A percentile compares a stretch with the other conserved stretches of the same genome.
phyloP scores from a whole-genome alignment of 108 stramenopile genomes.

The Fistulifera pelliculosa region DNA sequence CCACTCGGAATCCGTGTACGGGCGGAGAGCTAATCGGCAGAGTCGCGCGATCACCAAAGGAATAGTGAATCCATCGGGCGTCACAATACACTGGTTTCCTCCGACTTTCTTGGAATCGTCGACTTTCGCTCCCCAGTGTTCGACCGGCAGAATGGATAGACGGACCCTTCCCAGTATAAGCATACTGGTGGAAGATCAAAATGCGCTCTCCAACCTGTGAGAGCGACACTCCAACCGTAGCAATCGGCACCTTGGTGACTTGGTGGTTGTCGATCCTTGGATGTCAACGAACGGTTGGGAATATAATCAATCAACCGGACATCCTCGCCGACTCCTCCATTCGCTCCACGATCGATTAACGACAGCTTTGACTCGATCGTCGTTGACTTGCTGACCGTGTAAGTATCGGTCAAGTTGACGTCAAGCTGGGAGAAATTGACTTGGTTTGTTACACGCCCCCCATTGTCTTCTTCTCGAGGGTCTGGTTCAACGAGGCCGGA shows the following conservation, averaged over 20 bases:
- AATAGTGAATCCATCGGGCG: constrained; percentile 5
- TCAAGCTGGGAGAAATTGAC: too few relatives aligned
- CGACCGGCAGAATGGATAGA: constrained; percentile 22
- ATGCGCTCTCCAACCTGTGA: constrained; percentile 10
- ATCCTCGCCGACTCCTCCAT: too few relatives aligned
- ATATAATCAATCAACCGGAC: too few relatives aligned
- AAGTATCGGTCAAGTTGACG: too few relatives aligned
- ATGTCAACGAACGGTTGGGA: constrained; percentile 8
- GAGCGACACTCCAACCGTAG: constrained; percentile 21
- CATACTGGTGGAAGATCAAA: constrained; percentile 25
- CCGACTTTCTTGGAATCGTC: constrained; percentile 5
- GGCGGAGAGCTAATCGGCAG: neutral
- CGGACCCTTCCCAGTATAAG: constrained; percentile 4
- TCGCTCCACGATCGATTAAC: too few relatives aligned
- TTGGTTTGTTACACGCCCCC: too few relatives aligned
- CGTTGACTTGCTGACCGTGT: too few relatives aligned
- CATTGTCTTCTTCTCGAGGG: too few relatives aligned
- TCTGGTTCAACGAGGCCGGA: too few relatives aligned
- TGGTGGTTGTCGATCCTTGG: constrained; percentile 23
- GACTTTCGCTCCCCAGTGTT: too few relatives aligned
- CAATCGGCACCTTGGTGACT: constrained; percentile 5
- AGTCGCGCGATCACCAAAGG: constrained; percentile 6
- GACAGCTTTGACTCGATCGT: too few relatives aligned
- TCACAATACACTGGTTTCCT: constrained; percentile 5
- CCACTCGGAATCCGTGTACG: constrained; percentile 14